phyloP scores from a whole-genome alignment of 352 stramenopile species.

The Pythium phragmitis region DNA sequence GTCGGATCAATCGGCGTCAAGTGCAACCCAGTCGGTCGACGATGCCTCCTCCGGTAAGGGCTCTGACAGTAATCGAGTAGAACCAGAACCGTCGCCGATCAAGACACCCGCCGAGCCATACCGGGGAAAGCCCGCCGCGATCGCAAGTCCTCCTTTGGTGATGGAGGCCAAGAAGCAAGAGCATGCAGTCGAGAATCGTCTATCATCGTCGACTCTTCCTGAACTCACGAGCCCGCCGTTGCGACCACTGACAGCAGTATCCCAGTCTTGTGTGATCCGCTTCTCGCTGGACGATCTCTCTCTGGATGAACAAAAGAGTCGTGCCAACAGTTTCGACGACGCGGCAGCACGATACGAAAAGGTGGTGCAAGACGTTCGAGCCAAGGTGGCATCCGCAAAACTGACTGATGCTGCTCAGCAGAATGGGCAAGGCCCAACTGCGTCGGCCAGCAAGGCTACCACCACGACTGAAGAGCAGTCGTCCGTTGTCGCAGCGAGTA shows the following conservation, averaged over 20 bases:
- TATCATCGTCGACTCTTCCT: neutral
- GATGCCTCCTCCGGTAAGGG: neutral
- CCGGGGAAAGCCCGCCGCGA: neutral
- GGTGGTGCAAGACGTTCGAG: neutral
- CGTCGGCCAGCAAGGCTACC: neutral
- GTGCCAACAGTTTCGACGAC: conserved; percentile 18
- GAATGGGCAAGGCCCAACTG: neutral
- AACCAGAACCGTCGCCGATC: neutral
- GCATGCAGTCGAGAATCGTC: neutral
- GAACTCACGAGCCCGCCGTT: conserved; percentile 30
- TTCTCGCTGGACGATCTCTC: conserved; percentile 46
- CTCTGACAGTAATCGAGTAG: neutral
- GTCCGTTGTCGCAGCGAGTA: neutral
- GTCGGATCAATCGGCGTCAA: neutral
- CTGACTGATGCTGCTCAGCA: neutral
- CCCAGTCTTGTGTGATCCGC: conserved; percentile 69
- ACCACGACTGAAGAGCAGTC: neutral
- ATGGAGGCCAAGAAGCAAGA: neutral
- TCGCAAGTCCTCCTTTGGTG: neutral
- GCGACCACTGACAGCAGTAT: conserved; percentile 58
- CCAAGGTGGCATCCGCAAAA: neutral
- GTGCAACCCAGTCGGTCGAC: neutral
- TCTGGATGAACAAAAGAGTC: neutral
- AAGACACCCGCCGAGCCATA: neutral
- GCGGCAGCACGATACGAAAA: neutral